Evolutionary conservation across 306 rosid genomes (phyloP).

Genomic region (Pueraria montana): DNA sequence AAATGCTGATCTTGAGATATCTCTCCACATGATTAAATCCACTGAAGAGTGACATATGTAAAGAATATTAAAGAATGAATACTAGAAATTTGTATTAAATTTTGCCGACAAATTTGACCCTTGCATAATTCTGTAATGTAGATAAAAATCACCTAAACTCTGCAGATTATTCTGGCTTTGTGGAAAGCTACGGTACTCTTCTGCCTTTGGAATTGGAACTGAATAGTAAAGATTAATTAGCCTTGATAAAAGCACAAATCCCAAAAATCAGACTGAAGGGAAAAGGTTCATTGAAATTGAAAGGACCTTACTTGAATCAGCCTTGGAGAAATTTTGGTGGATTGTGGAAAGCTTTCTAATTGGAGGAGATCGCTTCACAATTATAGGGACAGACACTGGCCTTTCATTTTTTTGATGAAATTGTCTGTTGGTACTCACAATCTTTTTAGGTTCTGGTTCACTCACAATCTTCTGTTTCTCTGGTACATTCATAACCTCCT

Average conservation of each 20-base stretch:
- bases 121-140: conserved; percentile 20
- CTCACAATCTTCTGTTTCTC: conserved; percentile 32
- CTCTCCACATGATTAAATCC: conserved; percentile 90
- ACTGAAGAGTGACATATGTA: conserved; percentile 53
- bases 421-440: conserved; percentile 33
- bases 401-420: conserved; percentile 49
- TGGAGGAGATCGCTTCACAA: conserved; percentile 61
- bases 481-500: conserved; percentile 19
- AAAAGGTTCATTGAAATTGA: conserved; percentile 7
- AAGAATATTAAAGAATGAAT: conserved; percentile 2
- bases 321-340: conserved; percentile 52
- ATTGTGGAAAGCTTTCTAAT: conserved; percentile 50
- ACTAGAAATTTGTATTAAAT: conserved; percentile 9
- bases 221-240: conserved; percentile 27
- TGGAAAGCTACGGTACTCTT: conserved; percentile 56
- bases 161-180: conserved; percentile 72
- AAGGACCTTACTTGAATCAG: conserved; percentile 55
- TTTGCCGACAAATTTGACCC: not conserved
- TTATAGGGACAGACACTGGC: conserved; percentile 45
- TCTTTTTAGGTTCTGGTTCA: conserved; percentile 41
- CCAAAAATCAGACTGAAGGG: conserved; percentile 17
- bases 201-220: conserved; percentile 60
- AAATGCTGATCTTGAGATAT: conserved; percentile 75
- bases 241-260: conserved; percentile 5
- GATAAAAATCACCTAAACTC: conserved; percentile 66